Percentiles rank a stretch among this genome's conserved stretches.
phyloP scores from a whole-genome alignment of 1,284 basidiomycete genomes.

The Boletus sp. region DNA sequence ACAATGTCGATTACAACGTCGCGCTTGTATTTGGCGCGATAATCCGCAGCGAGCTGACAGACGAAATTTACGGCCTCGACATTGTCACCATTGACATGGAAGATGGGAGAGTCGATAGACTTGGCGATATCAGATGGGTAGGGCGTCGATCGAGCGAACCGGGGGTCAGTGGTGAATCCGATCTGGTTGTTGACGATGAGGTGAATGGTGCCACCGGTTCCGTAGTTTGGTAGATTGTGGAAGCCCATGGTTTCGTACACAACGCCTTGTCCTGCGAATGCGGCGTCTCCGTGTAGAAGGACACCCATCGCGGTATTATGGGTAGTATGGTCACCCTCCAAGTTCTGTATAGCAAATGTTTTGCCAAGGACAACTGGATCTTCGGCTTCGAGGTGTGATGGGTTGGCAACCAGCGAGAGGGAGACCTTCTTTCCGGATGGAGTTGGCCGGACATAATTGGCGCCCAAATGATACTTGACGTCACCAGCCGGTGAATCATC shows the following conservation, averaged over 20 bases:
- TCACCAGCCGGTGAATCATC: conserved; percentile 90
- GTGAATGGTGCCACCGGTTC: conserved; percentile 97
- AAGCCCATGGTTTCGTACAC: conserved; percentile 99
- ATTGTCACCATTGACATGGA: conserved; percentile 99
- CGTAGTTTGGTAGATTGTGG: conserved; percentile 93
- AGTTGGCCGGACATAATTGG: conserved; percentile 98
- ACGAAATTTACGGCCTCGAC: conserved; percentile 98
- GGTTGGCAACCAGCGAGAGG: conserved; percentile 97
- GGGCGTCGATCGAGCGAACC: conserved; percentile 96
- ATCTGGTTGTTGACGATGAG: conserved; percentile 99
- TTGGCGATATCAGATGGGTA: conserved; percentile 99
- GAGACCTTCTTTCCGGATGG: conserved; percentile 98
- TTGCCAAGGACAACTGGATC: conserved; percentile 98
- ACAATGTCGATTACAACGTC: conserved; percentile 99
- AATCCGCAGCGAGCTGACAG: conserved; percentile 97
- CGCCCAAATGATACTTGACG: conserved; percentile 99
- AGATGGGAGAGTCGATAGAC: conserved; percentile 97
- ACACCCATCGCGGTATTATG: conserved; percentile 90
- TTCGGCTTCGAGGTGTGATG: conserved; percentile 96
- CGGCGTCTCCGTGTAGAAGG: conserved; percentile 96
- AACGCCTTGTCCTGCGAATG: conserved; percentile 97
- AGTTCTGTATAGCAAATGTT: conserved; percentile 95
- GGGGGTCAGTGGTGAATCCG: conserved; percentile 98
- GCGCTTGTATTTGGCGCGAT: conserved; percentile 98
- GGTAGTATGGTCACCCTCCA: conserved; percentile 81